These are phyloP conservation scores for Cadophora malorum DNA, from an alignment of 2,329 filamentous ascomycete genomes.

Conservation along the genomic window DNA sequence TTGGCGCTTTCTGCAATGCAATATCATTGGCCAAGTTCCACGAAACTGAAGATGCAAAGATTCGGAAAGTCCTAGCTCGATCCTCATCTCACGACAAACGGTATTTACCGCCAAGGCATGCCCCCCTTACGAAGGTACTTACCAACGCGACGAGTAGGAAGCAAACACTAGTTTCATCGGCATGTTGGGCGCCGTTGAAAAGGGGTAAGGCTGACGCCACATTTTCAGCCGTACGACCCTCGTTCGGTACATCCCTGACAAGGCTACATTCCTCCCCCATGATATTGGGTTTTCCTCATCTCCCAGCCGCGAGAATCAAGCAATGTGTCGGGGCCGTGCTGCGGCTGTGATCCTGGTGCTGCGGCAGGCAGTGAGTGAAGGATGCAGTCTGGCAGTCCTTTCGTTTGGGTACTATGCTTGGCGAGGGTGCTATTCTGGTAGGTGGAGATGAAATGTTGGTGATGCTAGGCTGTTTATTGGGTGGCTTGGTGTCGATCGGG, in stretches of 20 bases:
- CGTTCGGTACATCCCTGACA: not conserved
- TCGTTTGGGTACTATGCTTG: constrained; percentile 7
- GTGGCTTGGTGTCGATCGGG: constrained; percentile 6
- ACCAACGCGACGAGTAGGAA: not conserved
- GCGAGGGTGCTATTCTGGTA: constrained; percentile 13
- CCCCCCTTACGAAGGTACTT: not conserved
- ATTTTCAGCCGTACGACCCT: constrained; percentile 25
- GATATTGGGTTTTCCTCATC: constrained; percentile 10
- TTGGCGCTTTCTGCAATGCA: not conserved
- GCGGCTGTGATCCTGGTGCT: constrained; percentile 6
- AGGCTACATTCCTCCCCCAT: constrained; percentile 1
- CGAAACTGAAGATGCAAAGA: constrained; percentile 11
- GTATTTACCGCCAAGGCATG: constrained; percentile 1
- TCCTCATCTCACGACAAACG: constrained; percentile 3
- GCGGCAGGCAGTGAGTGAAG: not conserved
- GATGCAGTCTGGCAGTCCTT: not conserved
- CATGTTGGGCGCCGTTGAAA: constrained; percentile 14
- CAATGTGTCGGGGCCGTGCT: constrained; percentile 8
- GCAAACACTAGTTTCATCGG: constrained; percentile 15
- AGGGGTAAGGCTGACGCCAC: constrained; percentile 26
- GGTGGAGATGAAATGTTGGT: constrained; percentile 18
- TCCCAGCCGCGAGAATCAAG: constrained; percentile 5
- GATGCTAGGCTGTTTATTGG: not conserved
- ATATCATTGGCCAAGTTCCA: not conserved
- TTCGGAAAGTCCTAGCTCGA: constrained; percentile 7